A percentile compares a stretch with the other conserved stretches of the same genome.
Evolutionary conservation across 2,329 filamentous ascomycete genomes (phyloP).

Genomic region (Hypoxylon sp.): DNA sequence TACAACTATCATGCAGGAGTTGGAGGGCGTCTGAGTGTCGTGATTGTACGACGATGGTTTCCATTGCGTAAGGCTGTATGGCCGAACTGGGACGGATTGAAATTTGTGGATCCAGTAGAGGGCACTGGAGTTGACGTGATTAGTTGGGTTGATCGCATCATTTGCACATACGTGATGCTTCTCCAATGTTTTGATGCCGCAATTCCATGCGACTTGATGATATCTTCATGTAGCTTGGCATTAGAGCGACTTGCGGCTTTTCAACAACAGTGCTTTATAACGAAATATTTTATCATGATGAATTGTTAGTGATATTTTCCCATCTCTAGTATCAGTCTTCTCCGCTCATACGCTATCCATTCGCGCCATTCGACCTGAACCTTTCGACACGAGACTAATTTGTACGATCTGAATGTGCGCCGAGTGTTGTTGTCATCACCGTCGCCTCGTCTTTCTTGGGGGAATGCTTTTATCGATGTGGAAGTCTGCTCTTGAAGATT

Average conservation of each 20-base stretch:
- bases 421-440: background rate
- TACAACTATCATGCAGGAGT: slow-evolving; percentile 31
- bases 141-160: slow-evolving; percentile 52
- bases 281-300: slow-evolving; percentile 9
- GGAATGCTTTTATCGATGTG: slow-evolving; percentile 1
- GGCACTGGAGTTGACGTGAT: slow-evolving; percentile 51
- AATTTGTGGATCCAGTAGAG: slow-evolving; percentile 50
- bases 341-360: background rate
- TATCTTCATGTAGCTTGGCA: slow-evolving; percentile 34
- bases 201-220: slow-evolving; percentile 36
- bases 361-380: slow-evolving; percentile 5
- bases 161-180: slow-evolving; percentile 38
- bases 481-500: background rate
- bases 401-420: background rate
- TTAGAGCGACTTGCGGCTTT: slow-evolving; percentile 11
- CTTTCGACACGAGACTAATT: background rate
- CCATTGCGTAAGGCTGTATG: slow-evolving; percentile 41
- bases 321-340: slow-evolving; percentile 7
- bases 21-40: slow-evolving; percentile 38
- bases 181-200: slow-evolving; percentile 38
- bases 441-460: background rate
- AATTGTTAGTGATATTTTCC: background rate
- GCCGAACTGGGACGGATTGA: slow-evolving; percentile 38
- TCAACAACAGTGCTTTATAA: slow-evolving; percentile 7
- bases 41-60: slow-evolving; percentile 42